phyloP scores from a whole-genome alignment of 169 alveolate genomes.

The Miamiensis avidus region DNA sequence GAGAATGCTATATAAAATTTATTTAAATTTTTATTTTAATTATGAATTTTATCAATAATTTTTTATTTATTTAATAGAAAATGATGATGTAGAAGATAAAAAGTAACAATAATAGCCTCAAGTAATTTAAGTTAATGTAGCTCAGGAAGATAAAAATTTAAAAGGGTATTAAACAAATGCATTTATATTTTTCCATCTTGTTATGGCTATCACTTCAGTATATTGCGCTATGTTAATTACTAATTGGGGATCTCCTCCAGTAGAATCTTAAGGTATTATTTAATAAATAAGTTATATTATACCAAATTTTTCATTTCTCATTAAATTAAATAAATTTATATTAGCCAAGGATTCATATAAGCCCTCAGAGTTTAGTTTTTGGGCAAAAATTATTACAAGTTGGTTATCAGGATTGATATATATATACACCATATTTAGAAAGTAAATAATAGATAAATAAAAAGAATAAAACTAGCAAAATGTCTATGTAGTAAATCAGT shows the following conservation, averaged over 20 bases:
- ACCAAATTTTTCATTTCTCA: too few relatives aligned
- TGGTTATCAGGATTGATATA: constrained; percentile 27
- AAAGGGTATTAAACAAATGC: constrained; percentile 18
- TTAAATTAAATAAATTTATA: too few relatives aligned
- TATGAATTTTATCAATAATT: neutral
- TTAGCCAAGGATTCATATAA: constrained; percentile 5
- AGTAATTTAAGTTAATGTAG: constrained; percentile 9
- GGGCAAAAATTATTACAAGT: constrained; percentile 45
- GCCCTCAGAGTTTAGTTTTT: constrained; percentile 32
- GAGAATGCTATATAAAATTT: too few relatives aligned
- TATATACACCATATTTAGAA: neutral
- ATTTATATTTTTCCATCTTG: constrained; percentile 27
- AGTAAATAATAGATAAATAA: too few relatives aligned
- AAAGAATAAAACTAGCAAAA: neutral
- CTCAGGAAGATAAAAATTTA: constrained; percentile 18
- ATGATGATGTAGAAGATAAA: neutral
- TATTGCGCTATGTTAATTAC: constrained; percentile 32
- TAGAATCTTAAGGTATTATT: neutral
- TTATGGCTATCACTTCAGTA: constrained; percentile 29
- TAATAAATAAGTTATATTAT: too few relatives aligned
- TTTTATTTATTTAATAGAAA: neutral
- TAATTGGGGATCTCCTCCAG: constrained; percentile 45
- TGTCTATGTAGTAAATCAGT: neutral
- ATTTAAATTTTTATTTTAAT: too few relatives aligned
- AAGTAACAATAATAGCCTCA: neutral